A percentile compares a stretch with the other conserved stretches of the same genome.
These are phyloP conservation scores for Aspergillus aculeatus DNA, from an alignment of 2,329 filamentous ascomycete genomes.

Conservation along the genomic window DNA sequence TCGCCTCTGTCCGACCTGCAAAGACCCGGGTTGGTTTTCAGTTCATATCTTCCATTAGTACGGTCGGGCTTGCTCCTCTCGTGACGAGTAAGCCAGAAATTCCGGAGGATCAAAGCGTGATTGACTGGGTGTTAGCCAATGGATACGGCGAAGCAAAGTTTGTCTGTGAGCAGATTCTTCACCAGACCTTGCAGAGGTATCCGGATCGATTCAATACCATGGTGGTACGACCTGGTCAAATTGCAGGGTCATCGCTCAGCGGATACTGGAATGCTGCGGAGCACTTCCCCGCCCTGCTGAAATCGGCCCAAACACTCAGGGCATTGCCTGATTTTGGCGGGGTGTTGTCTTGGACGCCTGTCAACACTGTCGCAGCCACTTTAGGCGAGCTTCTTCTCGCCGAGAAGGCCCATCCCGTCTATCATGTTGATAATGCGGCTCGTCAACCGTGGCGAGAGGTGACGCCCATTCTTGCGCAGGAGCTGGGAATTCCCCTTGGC, in stretches of 20 bases:
- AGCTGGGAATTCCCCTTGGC: slow-evolving; percentile 30
- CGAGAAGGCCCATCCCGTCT: slow-evolving; percentile 33
- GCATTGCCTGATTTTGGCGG: slow-evolving; percentile 46
- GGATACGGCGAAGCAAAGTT: slow-evolving; percentile 57
- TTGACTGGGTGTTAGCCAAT: slow-evolving; percentile 44
- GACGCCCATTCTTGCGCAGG: slow-evolving; percentile 33
- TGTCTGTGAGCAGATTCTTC: slow-evolving; percentile 52
- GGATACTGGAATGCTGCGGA: slow-evolving; percentile 58
- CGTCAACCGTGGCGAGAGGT: slow-evolving; percentile 44
- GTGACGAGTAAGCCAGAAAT: slow-evolving; percentile 31
- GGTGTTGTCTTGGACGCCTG: slow-evolving; percentile 48
- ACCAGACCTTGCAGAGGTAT: slow-evolving; percentile 48
- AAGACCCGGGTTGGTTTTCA: slow-evolving; percentile 34
- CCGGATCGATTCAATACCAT: slow-evolving; percentile 45
- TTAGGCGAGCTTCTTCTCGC: slow-evolving; percentile 35
- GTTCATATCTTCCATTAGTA: slow-evolving; percentile 45
- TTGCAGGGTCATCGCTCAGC: slow-evolving; percentile 50
- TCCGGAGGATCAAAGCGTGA: slow-evolving; percentile 44
- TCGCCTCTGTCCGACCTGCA: slow-evolving; percentile 15
- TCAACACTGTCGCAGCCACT: slow-evolving; percentile 42
- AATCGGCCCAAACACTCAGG: slow-evolving; percentile 49
- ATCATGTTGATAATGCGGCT: slow-evolving; percentile 49
- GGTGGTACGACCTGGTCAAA: slow-evolving; percentile 52
- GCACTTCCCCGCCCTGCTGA: slow-evolving; percentile 52
- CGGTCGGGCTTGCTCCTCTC: slow-evolving; percentile 36